Conservation (phyloP, 2,329 filamentous ascomycete species). For the Orbilia ellipsospora region DNA sequence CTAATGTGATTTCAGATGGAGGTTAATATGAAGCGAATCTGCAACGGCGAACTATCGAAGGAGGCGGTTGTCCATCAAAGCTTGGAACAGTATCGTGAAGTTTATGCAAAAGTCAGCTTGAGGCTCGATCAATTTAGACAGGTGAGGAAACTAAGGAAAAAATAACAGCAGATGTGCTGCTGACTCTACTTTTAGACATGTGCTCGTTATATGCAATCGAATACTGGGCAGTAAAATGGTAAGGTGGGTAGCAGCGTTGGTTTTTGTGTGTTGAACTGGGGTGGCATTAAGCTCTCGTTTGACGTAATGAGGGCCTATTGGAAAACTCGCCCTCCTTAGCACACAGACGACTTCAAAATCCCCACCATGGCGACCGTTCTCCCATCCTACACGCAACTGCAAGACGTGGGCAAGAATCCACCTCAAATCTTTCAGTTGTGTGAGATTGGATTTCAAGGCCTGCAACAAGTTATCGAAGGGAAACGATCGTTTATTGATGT, state of each 20-base stretch:
- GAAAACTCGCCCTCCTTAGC: neutral
- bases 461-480: slow-evolving; percentile 29
- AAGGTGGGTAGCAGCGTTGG: neutral
- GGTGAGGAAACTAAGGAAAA: slow-evolving; percentile 61
- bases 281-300: neutral
- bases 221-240: slow-evolving; percentile 11
- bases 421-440: slow-evolving; percentile 29
- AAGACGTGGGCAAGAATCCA: slow-evolving; percentile 21
- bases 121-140: slow-evolving; percentile 69
- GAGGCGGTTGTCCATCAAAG: slow-evolving; percentile 82
- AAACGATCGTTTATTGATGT: slow-evolving; percentile 25
- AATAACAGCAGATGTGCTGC: neutral
- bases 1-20: slow-evolving; percentile 73
- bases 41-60: slow-evolving; percentile 82
- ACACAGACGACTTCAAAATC: neutral
- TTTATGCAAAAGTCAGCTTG: slow-evolving; percentile 83
- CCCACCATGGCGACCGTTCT: slow-evolving; percentile 33
- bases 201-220: slow-evolving; percentile 29
- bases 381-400: slow-evolving; percentile 23
- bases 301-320: neutral
- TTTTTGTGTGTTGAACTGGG: slow-evolving; percentile 12
- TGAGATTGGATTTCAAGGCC: slow-evolving; percentile 3
- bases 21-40: slow-evolving; percentile 94
- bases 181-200: slow-evolving; percentile 25
- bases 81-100: slow-evolving; percentile 83